Conservation (phyloP, 192 early-diverging fungal species). For the Coemansia sp. region DNA sequence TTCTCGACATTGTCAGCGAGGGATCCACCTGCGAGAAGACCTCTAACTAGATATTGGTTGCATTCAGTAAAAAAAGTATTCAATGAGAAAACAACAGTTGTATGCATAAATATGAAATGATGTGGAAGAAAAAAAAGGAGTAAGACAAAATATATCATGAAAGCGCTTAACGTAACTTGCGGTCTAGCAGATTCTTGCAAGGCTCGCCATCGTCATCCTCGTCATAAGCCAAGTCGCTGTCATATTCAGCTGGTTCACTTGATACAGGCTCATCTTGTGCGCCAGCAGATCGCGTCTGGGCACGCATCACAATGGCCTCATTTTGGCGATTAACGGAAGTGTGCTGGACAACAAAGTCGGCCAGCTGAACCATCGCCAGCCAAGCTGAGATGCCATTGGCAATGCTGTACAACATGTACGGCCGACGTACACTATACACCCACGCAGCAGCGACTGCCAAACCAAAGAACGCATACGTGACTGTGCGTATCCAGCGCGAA, state of each 20-base stretch:
- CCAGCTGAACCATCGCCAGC: constrained; percentile 43
- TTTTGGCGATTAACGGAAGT: constrained; percentile 6
- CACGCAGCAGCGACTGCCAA: constrained; percentile 52
- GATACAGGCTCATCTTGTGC: not conserved
- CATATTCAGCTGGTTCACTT: not conserved
- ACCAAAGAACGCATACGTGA: constrained; percentile 48
- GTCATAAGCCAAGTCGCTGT: not conserved
- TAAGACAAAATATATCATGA: not conserved
- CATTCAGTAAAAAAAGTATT: not conserved
- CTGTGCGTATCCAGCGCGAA: constrained; percentile 14
- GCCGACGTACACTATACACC: constrained; percentile 61
- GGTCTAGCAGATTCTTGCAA: constrained; percentile 5
- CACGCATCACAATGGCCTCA: not conserved
- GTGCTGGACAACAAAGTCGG: constrained; percentile 7
- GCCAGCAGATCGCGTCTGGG: not conserved
- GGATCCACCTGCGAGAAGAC: constrained; percentile 40
- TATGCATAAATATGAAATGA: not conserved
- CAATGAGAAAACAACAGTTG: not conserved
- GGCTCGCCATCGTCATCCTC: not conserved
- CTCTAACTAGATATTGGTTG: not conserved
- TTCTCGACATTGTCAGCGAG: constrained; percentile 51
- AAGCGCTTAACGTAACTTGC: constrained; percentile 13
- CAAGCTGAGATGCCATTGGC: constrained; percentile 51
- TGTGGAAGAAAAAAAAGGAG: not conserved
- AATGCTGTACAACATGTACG: constrained; percentile 60